phyloP scores from a whole-genome alignment of 2,329 filamentous ascomycete species.

The Aspergillus ustus region DNA sequence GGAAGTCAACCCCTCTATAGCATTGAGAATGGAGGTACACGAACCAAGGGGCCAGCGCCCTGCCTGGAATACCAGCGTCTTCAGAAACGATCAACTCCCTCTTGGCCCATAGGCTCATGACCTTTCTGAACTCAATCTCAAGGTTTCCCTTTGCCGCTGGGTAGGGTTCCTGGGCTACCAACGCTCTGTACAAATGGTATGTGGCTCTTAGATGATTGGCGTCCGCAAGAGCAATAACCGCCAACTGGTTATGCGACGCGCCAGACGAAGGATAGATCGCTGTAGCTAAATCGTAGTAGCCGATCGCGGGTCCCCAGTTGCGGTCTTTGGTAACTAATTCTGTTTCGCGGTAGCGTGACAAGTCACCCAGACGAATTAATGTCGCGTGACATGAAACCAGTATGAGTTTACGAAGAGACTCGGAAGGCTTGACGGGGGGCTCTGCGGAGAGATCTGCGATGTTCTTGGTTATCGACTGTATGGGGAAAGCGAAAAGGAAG shows the following conservation, averaged over 20 bases:
- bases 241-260: constrained; percentile 85
- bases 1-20: constrained; percentile 75
- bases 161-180: constrained; percentile 75
- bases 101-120: constrained; percentile 61
- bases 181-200: constrained; percentile 86
- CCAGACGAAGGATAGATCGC: constrained; percentile 79
- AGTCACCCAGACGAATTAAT: constrained; percentile 84
- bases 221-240: constrained; percentile 78
- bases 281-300: constrained; percentile 82
- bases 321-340: constrained; percentile 74
- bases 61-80: constrained; percentile 54
- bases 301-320: constrained; percentile 78
- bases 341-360: constrained; percentile 80
- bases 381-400: constrained; percentile 79
- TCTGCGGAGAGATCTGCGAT: constrained; percentile 48
- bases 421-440: constrained; percentile 50
- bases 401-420: constrained; percentile 62
- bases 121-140: constrained; percentile 75
- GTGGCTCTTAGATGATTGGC: constrained; percentile 81
- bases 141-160: constrained; percentile 77
- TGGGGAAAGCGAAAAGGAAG: constrained; percentile 11
- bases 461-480: constrained; percentile 13
- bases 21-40: constrained; percentile 83
- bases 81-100: constrained; percentile 55
- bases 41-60: constrained; percentile 78